Base-by-base conservation (phyloP, 2,329 filamentous ascomycete species). In the Bipolaris victoriae region DNA sequence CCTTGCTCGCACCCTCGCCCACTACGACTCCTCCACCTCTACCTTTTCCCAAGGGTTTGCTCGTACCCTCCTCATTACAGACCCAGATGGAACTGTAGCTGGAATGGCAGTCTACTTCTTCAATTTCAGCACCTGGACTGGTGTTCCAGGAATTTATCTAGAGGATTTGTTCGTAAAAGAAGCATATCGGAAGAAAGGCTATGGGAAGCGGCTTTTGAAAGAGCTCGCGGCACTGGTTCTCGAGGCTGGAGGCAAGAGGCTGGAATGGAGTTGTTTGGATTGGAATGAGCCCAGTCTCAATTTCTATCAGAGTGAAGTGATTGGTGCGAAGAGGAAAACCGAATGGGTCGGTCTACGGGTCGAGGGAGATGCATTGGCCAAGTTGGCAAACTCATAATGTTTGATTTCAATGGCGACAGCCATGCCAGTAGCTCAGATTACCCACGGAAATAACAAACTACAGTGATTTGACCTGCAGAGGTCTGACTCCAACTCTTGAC, bases 81-180 rank as follows among this genome's bases (percentile, higher is more conserved):
- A 81, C 18, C 68, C 73, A 15, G 71, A 74, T 29, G 73, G 68
- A 41, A 69, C 75, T 31, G 72, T 85, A 76, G 90, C 86, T 0
- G 92, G 90, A 46, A 91, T 97, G 85, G 92, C 92, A 1, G 79
- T 97, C 39, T 97, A 92, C 80, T 98, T 96, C 77, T 92, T 94
- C 82, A 98, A 94, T 79, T 98, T 97, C 79, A 92, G 88, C 71
- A 97, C 94, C 0, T 98, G 95, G 95, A 86, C 90, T 7, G 86
- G 90, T n/a, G 86, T 85, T 44, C 87, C 93, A 0, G 94, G 94
- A 2, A 90, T 99, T 71, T 97, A 96, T 76, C 87, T 98, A 36
- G 94, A 98, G 76, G 94, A 98, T 72, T 81, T 98, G n/a, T 97
- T 89, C 70, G 91, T 99, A 39, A 83, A 87, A 66, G 83, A 87